These are phyloP conservation scores for Phytophthora fragariaefolia DNA, from an alignment of 352 stramenopile species.

Conservation along the genomic window DNA sequence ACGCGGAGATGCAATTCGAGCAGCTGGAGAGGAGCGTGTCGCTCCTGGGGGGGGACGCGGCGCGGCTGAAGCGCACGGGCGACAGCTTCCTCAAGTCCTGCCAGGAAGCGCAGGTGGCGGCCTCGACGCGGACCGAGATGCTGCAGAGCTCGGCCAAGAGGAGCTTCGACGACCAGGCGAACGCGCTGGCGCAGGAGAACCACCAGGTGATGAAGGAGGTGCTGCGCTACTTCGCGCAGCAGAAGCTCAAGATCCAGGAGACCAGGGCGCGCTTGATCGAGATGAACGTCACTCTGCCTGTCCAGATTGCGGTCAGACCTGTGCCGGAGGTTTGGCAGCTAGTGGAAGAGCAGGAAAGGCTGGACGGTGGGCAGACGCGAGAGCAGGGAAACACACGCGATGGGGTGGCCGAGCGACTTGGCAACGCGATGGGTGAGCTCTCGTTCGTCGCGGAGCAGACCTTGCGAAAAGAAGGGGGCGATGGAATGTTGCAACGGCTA, in stretches of 20 bases:
- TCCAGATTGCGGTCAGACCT: slow-evolving; percentile 24
- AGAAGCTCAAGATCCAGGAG: slow-evolving; percentile 36
- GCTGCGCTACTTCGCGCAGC: slow-evolving; percentile 30
- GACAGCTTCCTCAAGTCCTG: slow-evolving; percentile 34
- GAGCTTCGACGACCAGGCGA: slow-evolving; percentile 24
- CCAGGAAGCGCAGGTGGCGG: slow-evolving; percentile 32
- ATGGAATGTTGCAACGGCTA: slow-evolving; percentile 8
- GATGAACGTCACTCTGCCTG: slow-evolving; percentile 36
- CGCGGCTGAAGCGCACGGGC: slow-evolving; percentile 23
- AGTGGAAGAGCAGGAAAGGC: neutral
- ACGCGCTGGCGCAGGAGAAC: slow-evolving; percentile 26
- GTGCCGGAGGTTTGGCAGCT: slow-evolving; percentile 12
- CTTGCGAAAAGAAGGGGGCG: slow-evolving; percentile 6
- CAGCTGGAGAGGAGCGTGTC: slow-evolving; percentile 36
- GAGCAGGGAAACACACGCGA: neutral
- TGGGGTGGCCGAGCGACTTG: slow-evolving; percentile 6
- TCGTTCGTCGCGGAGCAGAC: slow-evolving; percentile 15
- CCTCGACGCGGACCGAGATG: slow-evolving; percentile 27
- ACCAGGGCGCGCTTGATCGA: slow-evolving; percentile 25
- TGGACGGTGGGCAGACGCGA: neutral
- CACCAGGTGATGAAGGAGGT: slow-evolving; percentile 34
- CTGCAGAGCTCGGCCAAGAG: slow-evolving; percentile 22
- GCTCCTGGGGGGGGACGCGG: slow-evolving; percentile 24
- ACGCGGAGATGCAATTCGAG: slow-evolving; percentile 29
- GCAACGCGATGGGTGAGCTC: slow-evolving; percentile 7